Conservation (phyloP, 2,329 filamentous ascomycete species). For the Hirsutella thompsonii region DNA sequence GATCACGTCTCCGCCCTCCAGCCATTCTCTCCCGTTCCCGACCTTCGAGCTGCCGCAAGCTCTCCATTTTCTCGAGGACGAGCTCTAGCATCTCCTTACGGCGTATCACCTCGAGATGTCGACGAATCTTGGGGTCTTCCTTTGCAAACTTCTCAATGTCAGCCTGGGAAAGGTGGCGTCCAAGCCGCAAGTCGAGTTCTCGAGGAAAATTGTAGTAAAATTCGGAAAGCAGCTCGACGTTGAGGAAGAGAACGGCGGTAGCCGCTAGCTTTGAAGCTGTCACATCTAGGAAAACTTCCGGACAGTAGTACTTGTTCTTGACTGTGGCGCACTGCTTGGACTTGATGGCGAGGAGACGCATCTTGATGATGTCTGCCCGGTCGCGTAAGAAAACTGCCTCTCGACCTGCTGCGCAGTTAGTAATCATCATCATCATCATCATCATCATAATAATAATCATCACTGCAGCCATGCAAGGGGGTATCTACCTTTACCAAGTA, state of each 20-base stretch:
- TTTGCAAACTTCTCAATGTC: slow-evolving; percentile 84
- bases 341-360: slow-evolving; percentile 78
- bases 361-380: slow-evolving; percentile 76
- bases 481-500: slow-evolving; percentile 65
- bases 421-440: neutral
- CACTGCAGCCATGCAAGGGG: neutral
- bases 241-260: slow-evolving; percentile 91
- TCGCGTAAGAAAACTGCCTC: slow-evolving; percentile 92
- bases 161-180: slow-evolving; percentile 62
- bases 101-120: slow-evolving; percentile 82
- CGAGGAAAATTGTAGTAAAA: slow-evolving; percentile 98
- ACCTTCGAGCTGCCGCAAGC: slow-evolving; percentile 70
- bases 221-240: slow-evolving; percentile 90
- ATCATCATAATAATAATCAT: neutral
- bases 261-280: slow-evolving; percentile 90
- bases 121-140: slow-evolving; percentile 80
- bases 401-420: slow-evolving; percentile 46
- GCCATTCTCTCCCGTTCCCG: slow-evolving; percentile 44
- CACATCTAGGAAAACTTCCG: slow-evolving; percentile 94
- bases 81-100: slow-evolving; percentile 88
- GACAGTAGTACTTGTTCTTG: slow-evolving; percentile 92
- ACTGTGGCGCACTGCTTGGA: slow-evolving; percentile 75
- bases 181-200: slow-evolving; percentile 77
- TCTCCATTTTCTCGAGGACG: slow-evolving; percentile 92
- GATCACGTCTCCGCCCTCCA: slow-evolving; percentile 10